Percentiles rank a stretch among this genome's conserved stretches.
Conservation (phyloP, 2,329 filamentous ascomycete genomes). For the Botryotinia globosa region DNA sequence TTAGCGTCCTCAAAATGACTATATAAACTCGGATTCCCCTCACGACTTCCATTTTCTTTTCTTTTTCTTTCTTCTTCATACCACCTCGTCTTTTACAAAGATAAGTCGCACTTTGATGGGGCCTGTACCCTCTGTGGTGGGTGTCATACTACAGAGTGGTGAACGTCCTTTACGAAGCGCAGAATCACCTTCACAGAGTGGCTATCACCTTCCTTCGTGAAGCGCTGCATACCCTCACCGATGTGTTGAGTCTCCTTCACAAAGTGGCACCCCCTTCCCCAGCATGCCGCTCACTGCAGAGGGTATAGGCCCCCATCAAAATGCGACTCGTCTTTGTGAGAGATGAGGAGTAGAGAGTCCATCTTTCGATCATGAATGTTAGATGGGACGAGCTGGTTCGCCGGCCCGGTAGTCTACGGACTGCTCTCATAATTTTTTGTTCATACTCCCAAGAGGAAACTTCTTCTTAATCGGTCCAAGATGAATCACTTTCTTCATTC, state of each 20-base stretch:
- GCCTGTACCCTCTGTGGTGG: background rate
- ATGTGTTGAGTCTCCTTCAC: background rate
- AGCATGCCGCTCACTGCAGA: background rate
- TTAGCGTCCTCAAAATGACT: background rate
- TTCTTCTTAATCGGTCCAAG: background rate
- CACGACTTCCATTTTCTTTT: background rate
- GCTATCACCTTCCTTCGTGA: background rate
- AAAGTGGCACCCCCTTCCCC: background rate
- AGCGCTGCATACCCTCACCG: background rate
- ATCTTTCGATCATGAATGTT: background rate
- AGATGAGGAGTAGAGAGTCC: background rate
- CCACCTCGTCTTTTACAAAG: background rate
- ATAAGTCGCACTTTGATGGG: no score
- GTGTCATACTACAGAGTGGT: background rate
- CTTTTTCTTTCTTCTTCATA: constrained; percentile 1
- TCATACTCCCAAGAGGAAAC: background rate
- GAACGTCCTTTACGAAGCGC: background rate
- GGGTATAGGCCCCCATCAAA: background rate
- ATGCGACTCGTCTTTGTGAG: background rate
- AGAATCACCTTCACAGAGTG: background rate
- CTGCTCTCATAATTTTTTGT: background rate
- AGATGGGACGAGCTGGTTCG: background rate
- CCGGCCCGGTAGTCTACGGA: background rate
- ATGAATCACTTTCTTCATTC: background rate
- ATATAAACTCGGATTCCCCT: background rate